A percentile compares a stretch with the other conserved stretches of the same genome.
phyloP scores from a whole-genome alignment of 495 filamentous ascomycete genomes.

The Penicilliopsis zonata region DNA sequence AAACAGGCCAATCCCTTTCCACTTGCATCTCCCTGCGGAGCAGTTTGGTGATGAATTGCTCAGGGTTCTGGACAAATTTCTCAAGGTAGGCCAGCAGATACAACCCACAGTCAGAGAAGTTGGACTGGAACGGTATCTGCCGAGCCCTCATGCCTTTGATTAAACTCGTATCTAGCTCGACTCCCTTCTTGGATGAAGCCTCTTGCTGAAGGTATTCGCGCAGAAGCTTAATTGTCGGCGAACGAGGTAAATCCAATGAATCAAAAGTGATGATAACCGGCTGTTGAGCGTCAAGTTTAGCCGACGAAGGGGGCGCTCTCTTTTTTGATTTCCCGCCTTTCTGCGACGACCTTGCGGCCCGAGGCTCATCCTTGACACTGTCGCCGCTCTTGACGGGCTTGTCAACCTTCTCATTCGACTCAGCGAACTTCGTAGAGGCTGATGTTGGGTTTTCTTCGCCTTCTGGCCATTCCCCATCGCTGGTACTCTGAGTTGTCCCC shows the following conservation, averaged over 20 bases:
- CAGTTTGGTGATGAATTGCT: slow-evolving; percentile 46
- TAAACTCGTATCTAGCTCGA: slow-evolving; percentile 38
- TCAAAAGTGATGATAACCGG: slow-evolving; percentile 82
- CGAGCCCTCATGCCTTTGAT: slow-evolving; percentile 57
- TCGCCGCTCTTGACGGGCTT: background rate
- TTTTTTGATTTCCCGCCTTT: slow-evolving; percentile 15
- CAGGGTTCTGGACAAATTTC: slow-evolving; percentile 62
- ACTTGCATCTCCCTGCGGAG: slow-evolving; percentile 34
- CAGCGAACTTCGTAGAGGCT: slow-evolving; percentile 6
- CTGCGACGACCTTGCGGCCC: slow-evolving; percentile 2
- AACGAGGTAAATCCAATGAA: slow-evolving; percentile 56
- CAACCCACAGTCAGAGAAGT: slow-evolving; percentile 81
- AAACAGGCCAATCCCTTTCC: slow-evolving; percentile 41
- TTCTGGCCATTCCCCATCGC: slow-evolving; percentile 15
- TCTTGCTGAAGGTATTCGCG: slow-evolving; percentile 70
- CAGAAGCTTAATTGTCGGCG: slow-evolving; percentile 47
- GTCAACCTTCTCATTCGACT: slow-evolving; percentile 1
- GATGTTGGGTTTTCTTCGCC: slow-evolving; percentile 12
- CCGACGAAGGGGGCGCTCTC: slow-evolving; percentile 12
- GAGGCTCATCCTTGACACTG: background rate
- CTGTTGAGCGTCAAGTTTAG: slow-evolving; percentile 18
- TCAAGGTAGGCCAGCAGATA: slow-evolving; percentile 75
- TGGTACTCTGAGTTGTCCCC: background rate
- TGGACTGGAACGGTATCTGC: slow-evolving; percentile 65
- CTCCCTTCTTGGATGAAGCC: slow-evolving; percentile 51